A percentile compares a stretch with the other conserved stretches of the same genome.
Conservation (phyloP, 73 alveolate species). For the Durusdinium trenchii region DNA sequence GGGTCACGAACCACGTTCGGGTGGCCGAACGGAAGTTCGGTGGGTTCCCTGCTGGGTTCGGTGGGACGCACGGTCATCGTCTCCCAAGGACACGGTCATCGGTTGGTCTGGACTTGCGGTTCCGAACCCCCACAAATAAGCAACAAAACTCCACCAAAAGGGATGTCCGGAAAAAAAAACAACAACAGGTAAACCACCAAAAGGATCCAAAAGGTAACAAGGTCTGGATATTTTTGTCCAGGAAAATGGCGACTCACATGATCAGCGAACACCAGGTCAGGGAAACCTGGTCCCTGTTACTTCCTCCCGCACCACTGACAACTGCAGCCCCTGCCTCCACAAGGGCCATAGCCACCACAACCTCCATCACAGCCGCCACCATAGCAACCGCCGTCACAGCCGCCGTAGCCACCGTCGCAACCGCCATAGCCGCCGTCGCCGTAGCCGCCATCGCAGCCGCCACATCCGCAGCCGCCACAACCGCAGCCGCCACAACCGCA, state of each 20-base stretch:
- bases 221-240: not conserved
- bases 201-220: not conserved
- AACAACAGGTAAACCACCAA: not conserved
- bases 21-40: too few species aligned
- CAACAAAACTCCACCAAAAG: not conserved
- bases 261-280: not conserved
- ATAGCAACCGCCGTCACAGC: not conserved
- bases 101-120: not conserved
- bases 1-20: too few species aligned
- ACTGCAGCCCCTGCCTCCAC: not conserved
- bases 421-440: conserved; percentile 1
- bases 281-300: too few species aligned
- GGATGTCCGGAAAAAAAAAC: not conserved
- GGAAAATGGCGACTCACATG: not conserved
- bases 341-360: not conserved
- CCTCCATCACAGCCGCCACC: conserved; percentile 8
- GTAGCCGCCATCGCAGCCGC: not conserved
- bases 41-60: too few species aligned
- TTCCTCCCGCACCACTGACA: not conserved
- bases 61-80: too few species aligned
- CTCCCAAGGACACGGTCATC: not conserved
- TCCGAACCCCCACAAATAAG: not conserved
- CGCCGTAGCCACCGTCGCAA: not conserved
- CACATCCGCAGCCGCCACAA: not conserved
- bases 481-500: not conserved